Base-by-base conservation (phyloP, 2,329 filamentous ascomycete species). In the Neofusicoccum cordaticola region DNA sequence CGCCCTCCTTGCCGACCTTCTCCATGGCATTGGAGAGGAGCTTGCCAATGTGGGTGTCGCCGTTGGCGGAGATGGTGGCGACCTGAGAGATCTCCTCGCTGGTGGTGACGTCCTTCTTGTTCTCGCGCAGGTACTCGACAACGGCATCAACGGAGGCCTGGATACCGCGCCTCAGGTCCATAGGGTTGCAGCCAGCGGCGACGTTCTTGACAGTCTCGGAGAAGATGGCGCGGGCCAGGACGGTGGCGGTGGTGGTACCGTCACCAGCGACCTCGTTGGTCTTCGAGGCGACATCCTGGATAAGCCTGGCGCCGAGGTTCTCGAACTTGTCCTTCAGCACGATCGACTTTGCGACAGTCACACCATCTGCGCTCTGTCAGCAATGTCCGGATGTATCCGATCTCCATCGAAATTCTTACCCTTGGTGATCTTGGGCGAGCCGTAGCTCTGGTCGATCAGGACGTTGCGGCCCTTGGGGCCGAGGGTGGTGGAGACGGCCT, bases 191-290 rank as follows among this genome's bases (percentile, higher is more conserved):
- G 77, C 95, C 95, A 69, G 95, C 95, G 70, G 95, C 95, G 70
- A 99, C 95, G 80, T 99, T 99, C 90, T 99, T 99, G 79, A 98
- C 95, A 63, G 94, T 98, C 87, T 99, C 95, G 81, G 95, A 96
- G 88, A 99, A 99, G 83, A 99, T 99, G 79, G 93, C 91, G 73
- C 93, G 92, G 73, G 93, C 95, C 71, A 99, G 92, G 71, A 98
- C 95, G 69, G 95, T 99, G 70, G 95, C 95, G 70, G 93, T 97
- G 70, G 95, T 99, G 74, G 95, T 99, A 82, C 95, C 95, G 80
- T 99, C 95, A 90, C 95, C 95, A 71, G 95, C 95, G 72, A 93
- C 89, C 84, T 99, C 95, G 85, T 99, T 99, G 78, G 95, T 99
- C 89, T 99, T 99, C 77, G 92, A 95, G 74, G 95, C 95, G 71